A percentile compares a stretch with the other conserved stretches of the same genome.
phyloP scores from a whole-genome alignment of 2,329 filamentous ascomycete species.

The Aspergillus puulaauensis region DNA sequence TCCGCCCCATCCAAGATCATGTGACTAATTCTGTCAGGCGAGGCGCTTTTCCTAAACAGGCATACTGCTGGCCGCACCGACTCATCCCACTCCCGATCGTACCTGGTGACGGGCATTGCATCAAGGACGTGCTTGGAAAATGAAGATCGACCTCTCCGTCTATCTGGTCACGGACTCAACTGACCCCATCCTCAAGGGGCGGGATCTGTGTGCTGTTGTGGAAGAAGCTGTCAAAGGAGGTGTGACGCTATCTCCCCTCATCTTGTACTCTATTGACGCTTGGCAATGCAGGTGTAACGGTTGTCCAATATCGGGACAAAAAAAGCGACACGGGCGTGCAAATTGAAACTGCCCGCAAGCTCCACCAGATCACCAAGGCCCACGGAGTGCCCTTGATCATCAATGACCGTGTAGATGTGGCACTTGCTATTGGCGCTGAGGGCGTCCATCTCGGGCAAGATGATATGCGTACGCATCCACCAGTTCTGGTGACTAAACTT shows the following conservation, averaged over 20 bases:
- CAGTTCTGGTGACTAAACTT: background rate
- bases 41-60: slow-evolving; percentile 4
- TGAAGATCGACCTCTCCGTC: slow-evolving; percentile 70
- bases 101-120: background rate
- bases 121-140: slow-evolving; percentile 22
- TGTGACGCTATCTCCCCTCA: slow-evolving; percentile 24
- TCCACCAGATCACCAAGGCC: slow-evolving; percentile 69
- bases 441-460: slow-evolving; percentile 95
- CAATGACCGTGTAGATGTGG: slow-evolving; percentile 91
- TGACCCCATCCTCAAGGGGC: slow-evolving; percentile 72
- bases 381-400: slow-evolving; percentile 78
- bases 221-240: slow-evolving; percentile 74
- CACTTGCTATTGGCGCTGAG: slow-evolving; percentile 79
- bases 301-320: slow-evolving; percentile 93
- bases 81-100: slow-evolving; percentile 10
- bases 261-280: slow-evolving; percentile 6
- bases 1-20: background rate
- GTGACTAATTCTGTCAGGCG: slow-evolving; percentile 12
- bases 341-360: slow-evolving; percentile 65
- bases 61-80: background rate
- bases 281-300: slow-evolving; percentile 60
- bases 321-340: slow-evolving; percentile 70
- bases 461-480: slow-evolving; percentile 66
- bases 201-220: slow-evolving; percentile 71
- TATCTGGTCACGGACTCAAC: slow-evolving; percentile 95